Percentiles rank a stretch among this genome's conserved stretches.
These are phyloP conservation scores for Daldinia eschscholtzii DNA, from an alignment of 2,329 filamentous ascomycete species.

Conservation along the genomic window DNA sequence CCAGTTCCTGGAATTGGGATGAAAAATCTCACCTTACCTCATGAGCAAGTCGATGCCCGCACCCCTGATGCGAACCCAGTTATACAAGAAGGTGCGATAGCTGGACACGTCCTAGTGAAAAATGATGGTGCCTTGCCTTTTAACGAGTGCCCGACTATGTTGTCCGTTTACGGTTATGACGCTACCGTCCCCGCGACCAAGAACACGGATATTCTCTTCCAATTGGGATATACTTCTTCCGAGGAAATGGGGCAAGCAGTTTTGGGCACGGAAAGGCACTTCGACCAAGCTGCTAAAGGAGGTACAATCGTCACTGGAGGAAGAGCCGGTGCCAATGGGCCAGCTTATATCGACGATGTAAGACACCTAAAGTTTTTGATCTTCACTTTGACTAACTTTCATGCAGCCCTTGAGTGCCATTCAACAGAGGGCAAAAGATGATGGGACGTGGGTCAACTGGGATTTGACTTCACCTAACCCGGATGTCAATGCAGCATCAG, in stretches of 20 bases:
- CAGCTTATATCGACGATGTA: constrained; percentile 64
- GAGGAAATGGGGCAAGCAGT: constrained; percentile 60
- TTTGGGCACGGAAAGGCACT: constrained; percentile 59
- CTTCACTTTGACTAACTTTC: constrained; percentile 46
- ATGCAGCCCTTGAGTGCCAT: constrained; percentile 67
- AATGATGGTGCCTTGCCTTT: constrained; percentile 77
- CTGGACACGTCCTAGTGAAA: constrained; percentile 81
- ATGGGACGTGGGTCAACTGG: constrained; percentile 70
- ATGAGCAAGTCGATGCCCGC: constrained; percentile 63
- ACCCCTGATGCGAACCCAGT: constrained; percentile 59
- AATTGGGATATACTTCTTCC: constrained; percentile 62
- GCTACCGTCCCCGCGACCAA: constrained; percentile 65
- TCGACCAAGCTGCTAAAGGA: constrained; percentile 63
- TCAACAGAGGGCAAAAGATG: constrained; percentile 64
- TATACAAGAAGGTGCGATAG: constrained; percentile 66
- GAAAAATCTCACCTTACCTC: constrained; percentile 69
- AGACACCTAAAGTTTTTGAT: constrained; percentile 30
- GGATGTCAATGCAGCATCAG: constrained; percentile 60
- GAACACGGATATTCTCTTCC: constrained; percentile 61
- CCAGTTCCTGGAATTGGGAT: constrained; percentile 64
- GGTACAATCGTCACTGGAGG: constrained; percentile 67
- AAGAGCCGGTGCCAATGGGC: constrained; percentile 64
- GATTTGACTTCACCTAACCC: constrained; percentile 64
- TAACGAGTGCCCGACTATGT: constrained; percentile 62
- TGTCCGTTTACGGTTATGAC: constrained; percentile 74